Evolutionary conservation across 2,329 filamentous ascomycete species (phyloP), one percentile per base, ranked within the genome.

Genomic region (Botrytis sinoallii): DNA sequence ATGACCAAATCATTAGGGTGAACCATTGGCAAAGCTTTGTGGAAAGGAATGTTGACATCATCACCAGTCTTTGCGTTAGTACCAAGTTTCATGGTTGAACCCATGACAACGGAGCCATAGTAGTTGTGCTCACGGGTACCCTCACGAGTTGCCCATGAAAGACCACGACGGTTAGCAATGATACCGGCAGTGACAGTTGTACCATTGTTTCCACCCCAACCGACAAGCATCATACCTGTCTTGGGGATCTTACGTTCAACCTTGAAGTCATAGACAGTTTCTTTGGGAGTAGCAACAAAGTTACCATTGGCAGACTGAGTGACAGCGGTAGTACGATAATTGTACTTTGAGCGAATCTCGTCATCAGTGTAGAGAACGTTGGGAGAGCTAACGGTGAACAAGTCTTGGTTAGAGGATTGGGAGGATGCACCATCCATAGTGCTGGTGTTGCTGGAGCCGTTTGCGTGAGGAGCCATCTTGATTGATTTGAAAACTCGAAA

Each of bases 151-250:
- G 98, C 93, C 96, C 96, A 99, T 75, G 87, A 86, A 74, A 98
- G 89, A 74, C 90, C 88, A 79, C 91, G 93, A 82, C 93, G 93
- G 85, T 99, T 99, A 84, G 95, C 96, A 82, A 99, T 89, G 84
- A 99, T 97, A 83, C 95, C 96, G 76, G 96, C 96, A 75, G 96
- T 98, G 76, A 99, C 94, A 74, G 96, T 99, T 78, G 94, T 94
- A 78, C 96, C 96, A 83, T 99, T 99, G 90, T 99, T 99, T 81
- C 96, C 96, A 84, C 96, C 96, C 90, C 92, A 95, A 77, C 96
- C 96, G 78, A 99, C 95, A 78, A 99, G 89, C 96, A 99, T 98
- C 86, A 98, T 89, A 82, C 96, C 96, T 78, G 94, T 89, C 88
- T 95, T 97, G 84, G 94, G 94, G 75, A 98, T 89, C 84, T 93